phyloP scores from a whole-genome alignment of 305 asterid genomes.

The Solanum hybrid region DNA sequence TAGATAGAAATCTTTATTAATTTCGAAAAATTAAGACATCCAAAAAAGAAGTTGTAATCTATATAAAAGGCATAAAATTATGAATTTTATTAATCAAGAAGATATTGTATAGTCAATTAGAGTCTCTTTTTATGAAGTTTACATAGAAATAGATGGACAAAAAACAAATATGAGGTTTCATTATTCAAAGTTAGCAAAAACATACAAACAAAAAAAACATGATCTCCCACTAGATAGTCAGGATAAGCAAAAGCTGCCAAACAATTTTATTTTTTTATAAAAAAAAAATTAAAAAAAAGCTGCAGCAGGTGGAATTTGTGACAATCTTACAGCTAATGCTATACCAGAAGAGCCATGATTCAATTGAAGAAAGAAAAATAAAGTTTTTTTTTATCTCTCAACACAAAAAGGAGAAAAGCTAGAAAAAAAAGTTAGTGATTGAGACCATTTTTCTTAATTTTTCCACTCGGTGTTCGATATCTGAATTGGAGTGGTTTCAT shows the following conservation, averaged over 20 bases:
- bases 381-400: background rate
- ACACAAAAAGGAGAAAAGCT: background rate
- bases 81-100: background rate
- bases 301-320: background rate
- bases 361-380: background rate
- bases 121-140: background rate
- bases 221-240: background rate
- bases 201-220: background rate
- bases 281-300: background rate
- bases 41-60: background rate
- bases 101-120: background rate
- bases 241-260: background rate
- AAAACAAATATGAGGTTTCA: background rate
- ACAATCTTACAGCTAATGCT: background rate
- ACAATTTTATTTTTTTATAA: background rate
- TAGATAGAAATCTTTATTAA: background rate
- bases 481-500: accelerated
- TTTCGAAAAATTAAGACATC: background rate
- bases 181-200: background rate
- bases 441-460: background rate
- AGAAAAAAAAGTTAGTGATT: background rate
- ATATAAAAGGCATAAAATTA: background rate
- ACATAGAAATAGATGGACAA: background rate
- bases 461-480: no score
- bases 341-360: background rate